A percentile compares a stretch with the other conserved stretches of the same genome.
phyloP scores from a whole-genome alignment of 164 flowering plant species.

The Tetrastigma voinierianum region DNA sequence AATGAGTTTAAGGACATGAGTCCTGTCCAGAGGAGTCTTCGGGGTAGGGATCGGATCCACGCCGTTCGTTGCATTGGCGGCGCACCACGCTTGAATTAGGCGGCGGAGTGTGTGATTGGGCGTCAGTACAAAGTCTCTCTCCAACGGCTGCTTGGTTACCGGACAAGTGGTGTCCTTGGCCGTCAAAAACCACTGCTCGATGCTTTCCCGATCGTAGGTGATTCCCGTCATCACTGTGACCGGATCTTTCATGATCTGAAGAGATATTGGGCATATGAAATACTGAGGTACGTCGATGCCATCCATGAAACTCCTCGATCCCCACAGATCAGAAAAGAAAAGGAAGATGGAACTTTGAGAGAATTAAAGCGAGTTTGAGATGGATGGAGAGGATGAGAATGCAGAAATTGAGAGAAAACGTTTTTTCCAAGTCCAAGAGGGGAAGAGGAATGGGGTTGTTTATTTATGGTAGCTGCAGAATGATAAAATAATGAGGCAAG shows the following conservation, averaged over 20 bases:
- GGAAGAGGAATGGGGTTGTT: too few relatives aligned
- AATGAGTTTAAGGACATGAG: constrained; percentile 27
- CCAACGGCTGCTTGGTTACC: constrained; percentile 48
- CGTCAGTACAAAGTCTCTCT: constrained; percentile 28
- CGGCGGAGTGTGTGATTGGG: constrained; percentile 57
- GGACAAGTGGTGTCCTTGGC: constrained; percentile 37
- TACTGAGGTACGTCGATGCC: constrained; percentile 40
- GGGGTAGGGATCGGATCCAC: constrained; percentile 43
- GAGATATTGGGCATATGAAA: constrained; percentile 62
- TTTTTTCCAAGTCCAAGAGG: too few relatives aligned
- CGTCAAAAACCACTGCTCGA: constrained; percentile 45
- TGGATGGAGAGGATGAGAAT: too few relatives aligned
- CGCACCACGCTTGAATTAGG: constrained; percentile 57
- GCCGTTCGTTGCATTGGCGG: constrained; percentile 20
- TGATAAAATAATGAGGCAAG: too few relatives aligned
- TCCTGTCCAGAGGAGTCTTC: constrained; percentile 23
- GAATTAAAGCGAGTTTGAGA: too few relatives aligned
- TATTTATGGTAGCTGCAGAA: too few relatives aligned
- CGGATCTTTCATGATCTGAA: constrained; percentile 67
- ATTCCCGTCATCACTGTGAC: constrained; percentile 57
- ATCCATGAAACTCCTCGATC: constrained; percentile 3
- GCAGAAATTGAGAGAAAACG: too few relatives aligned
- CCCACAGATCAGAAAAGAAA: too few relatives aligned
- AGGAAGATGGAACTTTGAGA: too few relatives aligned
- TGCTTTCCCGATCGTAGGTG: constrained; percentile 59